These are phyloP conservation scores for Chaetoceros tenuissimus DNA, from an alignment of 108 stramenopile genomes.

Conservation along the genomic window DNA sequence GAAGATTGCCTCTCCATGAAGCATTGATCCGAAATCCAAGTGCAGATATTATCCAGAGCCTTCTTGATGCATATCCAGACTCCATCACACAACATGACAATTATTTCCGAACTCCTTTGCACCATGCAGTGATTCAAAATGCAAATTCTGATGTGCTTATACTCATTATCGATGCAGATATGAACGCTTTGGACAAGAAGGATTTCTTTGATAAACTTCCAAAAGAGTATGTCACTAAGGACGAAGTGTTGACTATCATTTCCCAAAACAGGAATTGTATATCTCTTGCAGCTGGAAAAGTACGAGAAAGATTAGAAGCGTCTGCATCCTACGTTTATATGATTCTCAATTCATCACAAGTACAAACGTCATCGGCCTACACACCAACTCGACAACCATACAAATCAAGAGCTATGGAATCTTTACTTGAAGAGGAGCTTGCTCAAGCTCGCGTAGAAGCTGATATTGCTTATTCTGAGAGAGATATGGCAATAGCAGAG, in stretches of 20 bases:
- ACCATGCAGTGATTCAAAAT: constrained; percentile 72
- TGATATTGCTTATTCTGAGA: neutral
- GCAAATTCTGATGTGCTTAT: constrained; percentile 59
- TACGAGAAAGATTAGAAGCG: neutral
- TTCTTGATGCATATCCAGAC: constrained; percentile 58
- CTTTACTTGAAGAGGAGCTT: neutral
- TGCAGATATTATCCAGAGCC: constrained; percentile 32
- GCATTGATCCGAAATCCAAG: constrained; percentile 71
- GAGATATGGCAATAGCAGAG: neutral
- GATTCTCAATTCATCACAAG: neutral
- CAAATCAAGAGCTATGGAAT: neutral
- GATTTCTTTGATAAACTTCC: neutral
- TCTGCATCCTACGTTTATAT: neutral
- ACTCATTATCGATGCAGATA: constrained; percentile 28
- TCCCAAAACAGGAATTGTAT: neutral
- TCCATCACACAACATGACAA: constrained; percentile 57
- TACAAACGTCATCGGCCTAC: neutral
- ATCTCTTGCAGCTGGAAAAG: neutral
- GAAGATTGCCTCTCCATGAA: constrained; percentile 77
- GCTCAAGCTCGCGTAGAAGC: neutral
- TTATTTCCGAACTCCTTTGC: constrained; percentile 71
- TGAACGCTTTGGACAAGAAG: neutral
- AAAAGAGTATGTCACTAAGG: neutral
- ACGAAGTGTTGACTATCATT: too few species aligned
- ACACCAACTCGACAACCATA: neutral